These are phyloP conservation scores for Candida mattraensis DNA, from an alignment of 805 yeast genomes.

Conservation along the genomic window DNA sequence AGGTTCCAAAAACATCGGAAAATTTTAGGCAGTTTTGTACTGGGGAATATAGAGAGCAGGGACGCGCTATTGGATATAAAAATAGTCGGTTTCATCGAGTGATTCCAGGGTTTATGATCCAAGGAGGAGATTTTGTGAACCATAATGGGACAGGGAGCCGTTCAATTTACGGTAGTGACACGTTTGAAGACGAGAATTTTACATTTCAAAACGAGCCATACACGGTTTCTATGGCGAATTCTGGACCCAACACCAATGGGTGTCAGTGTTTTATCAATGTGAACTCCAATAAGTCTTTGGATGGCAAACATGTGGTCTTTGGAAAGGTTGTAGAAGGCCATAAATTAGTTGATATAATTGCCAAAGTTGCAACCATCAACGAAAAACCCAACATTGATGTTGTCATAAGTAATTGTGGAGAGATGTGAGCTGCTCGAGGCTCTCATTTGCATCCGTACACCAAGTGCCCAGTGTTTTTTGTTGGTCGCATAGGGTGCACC, in stretches of 20 bases:
- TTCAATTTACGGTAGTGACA: slow-evolving; percentile 40
- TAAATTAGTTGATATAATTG: slow-evolving; percentile 33
- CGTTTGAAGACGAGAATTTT: slow-evolving; percentile 47
- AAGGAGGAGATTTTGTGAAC: slow-evolving; percentile 34
- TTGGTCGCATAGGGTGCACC: too few species aligned
- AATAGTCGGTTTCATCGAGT: slow-evolving; percentile 38
- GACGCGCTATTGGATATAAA: slow-evolving; percentile 46
- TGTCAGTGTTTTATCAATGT: slow-evolving; percentile 46
- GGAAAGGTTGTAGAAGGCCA: slow-evolving; percentile 47
- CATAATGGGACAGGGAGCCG: slow-evolving; percentile 46
- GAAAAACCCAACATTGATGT: slow-evolving; percentile 25
- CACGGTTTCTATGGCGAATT: slow-evolving; percentile 40
- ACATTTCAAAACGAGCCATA: slow-evolving; percentile 31
- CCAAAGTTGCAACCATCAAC: slow-evolving; percentile 22
- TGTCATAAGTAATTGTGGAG: slow-evolving; percentile 25
- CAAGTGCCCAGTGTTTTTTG: too few species aligned
- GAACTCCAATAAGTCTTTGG: slow-evolving; percentile 37
- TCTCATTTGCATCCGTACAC: slow-evolving; percentile 2
- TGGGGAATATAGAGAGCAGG: slow-evolving; percentile 42
- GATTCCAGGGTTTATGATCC: slow-evolving; percentile 43
- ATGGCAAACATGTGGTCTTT: slow-evolving; percentile 50
- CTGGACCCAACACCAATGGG: slow-evolving; percentile 47
- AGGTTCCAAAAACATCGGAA: slow-evolving; percentile 46
- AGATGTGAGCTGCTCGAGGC: slow-evolving; percentile 15
- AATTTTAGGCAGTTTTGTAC: slow-evolving; percentile 55